A percentile compares a stretch with the other conserved stretches of the same genome.
These are phyloP conservation scores for Alternaria gansuensis DNA, from an alignment of 2,329 filamentous ascomycete species.

Conservation along the genomic window DNA sequence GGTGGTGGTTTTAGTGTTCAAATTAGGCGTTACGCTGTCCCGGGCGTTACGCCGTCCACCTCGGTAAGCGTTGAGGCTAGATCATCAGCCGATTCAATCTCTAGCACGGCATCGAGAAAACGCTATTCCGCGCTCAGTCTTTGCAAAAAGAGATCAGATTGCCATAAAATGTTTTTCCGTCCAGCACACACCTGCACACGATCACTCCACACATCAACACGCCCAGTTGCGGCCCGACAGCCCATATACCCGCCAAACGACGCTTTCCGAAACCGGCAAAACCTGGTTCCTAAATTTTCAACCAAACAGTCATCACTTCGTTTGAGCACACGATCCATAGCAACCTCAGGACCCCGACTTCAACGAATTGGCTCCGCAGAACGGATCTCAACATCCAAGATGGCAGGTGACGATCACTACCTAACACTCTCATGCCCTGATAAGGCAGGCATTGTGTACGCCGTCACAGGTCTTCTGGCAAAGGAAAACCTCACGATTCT, in stretches of 20 bases:
- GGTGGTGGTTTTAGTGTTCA: too few relatives aligned
- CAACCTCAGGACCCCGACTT: constrained; percentile 28
- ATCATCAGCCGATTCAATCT: constrained; percentile 29
- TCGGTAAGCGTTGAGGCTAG: constrained; percentile 24
- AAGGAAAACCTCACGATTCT: constrained; percentile 79
- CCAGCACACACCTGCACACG: constrained; percentile 29
- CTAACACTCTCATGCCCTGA: constrained; percentile 86
- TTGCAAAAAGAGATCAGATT: constrained; percentile 12
- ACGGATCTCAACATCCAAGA: constrained; percentile 41
- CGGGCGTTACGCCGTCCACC: not conserved
- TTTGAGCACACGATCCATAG: constrained; percentile 26
- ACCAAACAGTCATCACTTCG: constrained; percentile 30
- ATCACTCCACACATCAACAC: constrained; percentile 28
- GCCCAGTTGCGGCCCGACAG: constrained; percentile 33
- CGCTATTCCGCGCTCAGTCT: constrained; percentile 23
- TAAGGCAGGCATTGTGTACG: constrained; percentile 84
- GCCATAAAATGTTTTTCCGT: constrained; percentile 33
- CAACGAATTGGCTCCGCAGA: constrained; percentile 36
- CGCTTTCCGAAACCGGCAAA: constrained; percentile 46
- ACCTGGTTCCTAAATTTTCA: constrained; percentile 42
- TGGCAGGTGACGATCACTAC: constrained; percentile 47
- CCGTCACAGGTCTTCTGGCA: constrained; percentile 80
- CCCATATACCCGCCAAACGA: constrained; percentile 28
- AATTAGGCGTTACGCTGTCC: too few relatives aligned
- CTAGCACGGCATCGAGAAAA: constrained; percentile 20